Evolutionary conservation across 495 filamentous ascomycete species (phyloP), one percentile per base, ranked within the genome.

Genomic region (Xylaria venustula): DNA sequence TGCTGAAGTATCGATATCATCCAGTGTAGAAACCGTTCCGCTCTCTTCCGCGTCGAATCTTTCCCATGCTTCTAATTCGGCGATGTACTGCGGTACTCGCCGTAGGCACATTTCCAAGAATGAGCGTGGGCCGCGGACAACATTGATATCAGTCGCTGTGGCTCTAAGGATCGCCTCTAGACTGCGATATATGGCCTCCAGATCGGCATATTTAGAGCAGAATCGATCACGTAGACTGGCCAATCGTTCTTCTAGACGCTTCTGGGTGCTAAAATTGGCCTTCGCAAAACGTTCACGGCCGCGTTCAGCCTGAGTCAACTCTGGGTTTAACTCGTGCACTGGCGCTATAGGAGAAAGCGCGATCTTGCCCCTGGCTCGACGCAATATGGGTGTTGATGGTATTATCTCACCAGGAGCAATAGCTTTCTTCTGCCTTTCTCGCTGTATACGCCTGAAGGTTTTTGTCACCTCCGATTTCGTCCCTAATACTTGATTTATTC

Each of bases 81-180:
- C 71, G 60, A 92, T 87, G 71, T 86, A 89, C 7, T 79, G 75
- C 0, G 89, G 88, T 8, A 91, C 70, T 28, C 81, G 80, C 60
- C 85, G 80, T 30, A 87, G 71, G 57, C 85, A 85, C 76, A 86
- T 88, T 5, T 85, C 83, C n/a, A 90, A 69, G 22, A 92, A 73
- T 11, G 87, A 87, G 28, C 83, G 76, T 17, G 80, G 69, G n/a
- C 76, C 73, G 7, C 23, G 0, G 4, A 15, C 4, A 17, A 41
- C 37, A 15, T 25, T 23, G 8, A 12, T 44, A 2, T 44, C 73
- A 76, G 19, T 44, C 1, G 67, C 66, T 0, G 83, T 85, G 7
- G 78, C 75, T 15, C 71, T 72, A 11, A 86, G 67, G 22, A 86
- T 65, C 22, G 76, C 69, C 51, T 80, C 78, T 7, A 85, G 55